These are phyloP conservation scores for Ophiostoma ulmi DNA, from an alignment of 2,329 filamentous ascomycete species.

Conservation along the genomic window DNA sequence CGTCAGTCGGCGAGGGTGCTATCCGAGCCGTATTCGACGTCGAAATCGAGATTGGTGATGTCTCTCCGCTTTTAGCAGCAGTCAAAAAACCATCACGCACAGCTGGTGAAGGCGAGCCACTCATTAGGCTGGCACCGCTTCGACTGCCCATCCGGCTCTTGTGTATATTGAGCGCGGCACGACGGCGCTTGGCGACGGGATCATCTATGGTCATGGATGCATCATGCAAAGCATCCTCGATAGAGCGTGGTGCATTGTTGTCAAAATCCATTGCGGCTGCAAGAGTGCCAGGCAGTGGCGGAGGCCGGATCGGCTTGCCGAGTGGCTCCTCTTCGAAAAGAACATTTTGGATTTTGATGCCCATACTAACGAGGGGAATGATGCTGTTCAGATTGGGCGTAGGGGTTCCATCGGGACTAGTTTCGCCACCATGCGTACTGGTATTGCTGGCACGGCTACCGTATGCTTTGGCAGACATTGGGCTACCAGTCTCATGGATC, in stretches of 20 bases:
- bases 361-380: slow-evolving; percentile 67
- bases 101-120: slow-evolving; percentile 29
- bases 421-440: neutral
- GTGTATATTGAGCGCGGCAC: slow-evolving; percentile 49
- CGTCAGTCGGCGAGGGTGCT: slow-evolving; percentile 29
- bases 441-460: slow-evolving; percentile 28
- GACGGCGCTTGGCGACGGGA: slow-evolving; percentile 50
- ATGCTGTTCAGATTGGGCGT: slow-evolving; percentile 58
- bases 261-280: slow-evolving; percentile 37
- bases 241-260: slow-evolving; percentile 53
- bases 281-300: neutral
- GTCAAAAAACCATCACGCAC: slow-evolving; percentile 22
- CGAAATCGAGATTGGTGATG: slow-evolving; percentile 27
- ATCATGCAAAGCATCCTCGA: slow-evolving; percentile 84
- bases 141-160: slow-evolving; percentile 41
- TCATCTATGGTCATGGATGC: slow-evolving; percentile 84
- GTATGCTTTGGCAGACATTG: slow-evolving; percentile 23
- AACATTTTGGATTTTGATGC: slow-evolving; percentile 79
- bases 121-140: slow-evolving; percentile 33
- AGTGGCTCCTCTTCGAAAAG: slow-evolving; percentile 76
- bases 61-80: slow-evolving; percentile 32
- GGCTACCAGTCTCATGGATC: slow-evolving; percentile 44
- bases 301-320: slow-evolving; percentile 27
- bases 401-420: neutral
- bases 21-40: neutral